These are phyloP conservation scores for Boletus insuetus DNA, from an alignment of 768 basidiomycete species.

Conservation along the genomic window DNA sequence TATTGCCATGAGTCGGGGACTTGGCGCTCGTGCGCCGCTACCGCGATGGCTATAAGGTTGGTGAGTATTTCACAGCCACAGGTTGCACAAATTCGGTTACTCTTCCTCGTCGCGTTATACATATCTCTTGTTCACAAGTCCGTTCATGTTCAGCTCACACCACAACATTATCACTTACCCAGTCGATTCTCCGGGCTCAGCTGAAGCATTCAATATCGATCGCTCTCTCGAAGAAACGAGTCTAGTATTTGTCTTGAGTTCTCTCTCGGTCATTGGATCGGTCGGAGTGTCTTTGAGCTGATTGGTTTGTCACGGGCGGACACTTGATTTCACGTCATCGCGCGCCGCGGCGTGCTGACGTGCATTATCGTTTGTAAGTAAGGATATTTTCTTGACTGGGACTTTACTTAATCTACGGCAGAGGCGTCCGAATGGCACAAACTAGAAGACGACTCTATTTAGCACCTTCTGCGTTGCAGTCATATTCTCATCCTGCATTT, in stretches of 20 bases:
- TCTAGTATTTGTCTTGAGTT: slow-evolving; percentile 91
- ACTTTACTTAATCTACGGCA: slow-evolving; percentile 93
- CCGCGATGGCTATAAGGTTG: too few species aligned
- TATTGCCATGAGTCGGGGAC: too few species aligned
- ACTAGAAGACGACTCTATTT: slow-evolving; percentile 45
- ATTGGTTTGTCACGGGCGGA: slow-evolving; percentile 62
- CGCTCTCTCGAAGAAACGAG: slow-evolving; percentile 91
- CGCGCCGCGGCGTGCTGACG: not conserved
- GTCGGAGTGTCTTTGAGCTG: slow-evolving; percentile 89
- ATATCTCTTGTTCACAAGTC: slow-evolving; percentile 91
- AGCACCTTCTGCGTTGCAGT: not conserved
- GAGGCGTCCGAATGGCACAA: slow-evolving; percentile 88
- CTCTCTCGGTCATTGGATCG: slow-evolving; percentile 88
- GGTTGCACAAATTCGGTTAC: too few species aligned
- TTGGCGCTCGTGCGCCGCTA: too few species aligned
- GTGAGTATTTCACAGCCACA: too few species aligned
- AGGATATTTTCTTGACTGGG: slow-evolving; percentile 97
- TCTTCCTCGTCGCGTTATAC: too few species aligned
- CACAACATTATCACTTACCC: not conserved
- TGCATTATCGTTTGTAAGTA: slow-evolving; percentile 29
- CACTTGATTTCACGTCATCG: not conserved
- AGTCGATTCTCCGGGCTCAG: slow-evolving; percentile 56
- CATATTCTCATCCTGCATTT: not conserved
- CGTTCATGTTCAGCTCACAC: slow-evolving; percentile 13
- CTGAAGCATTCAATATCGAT: slow-evolving; percentile 92